Evolutionary conservation across 306 rosid species (phyloP), one percentile per base, ranked within the genome.

Genomic region (Gynostemma pentaphyllum): DNA sequence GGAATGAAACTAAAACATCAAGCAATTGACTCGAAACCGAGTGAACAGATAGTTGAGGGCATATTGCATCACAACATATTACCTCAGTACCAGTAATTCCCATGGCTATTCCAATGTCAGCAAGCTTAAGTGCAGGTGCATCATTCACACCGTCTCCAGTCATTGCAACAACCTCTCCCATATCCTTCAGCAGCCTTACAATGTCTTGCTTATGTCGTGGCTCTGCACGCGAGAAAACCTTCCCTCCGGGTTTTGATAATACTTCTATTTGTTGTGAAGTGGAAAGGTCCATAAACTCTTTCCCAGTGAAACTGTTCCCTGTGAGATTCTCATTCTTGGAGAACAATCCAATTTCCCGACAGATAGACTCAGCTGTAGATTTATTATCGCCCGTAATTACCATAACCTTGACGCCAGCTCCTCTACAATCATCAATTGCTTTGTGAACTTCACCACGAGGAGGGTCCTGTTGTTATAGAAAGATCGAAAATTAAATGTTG

Each of bases 31-130:
- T n/a, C n/a, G 24, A 4, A 51, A 41, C n/a, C n/a, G n/a, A 5
- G 54, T 9, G 3, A 15, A 24, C 40, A 65, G 28, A 46, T 77
- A n/a, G n/a, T n/a, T n/a, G n/a, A n/a, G n/a, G n/a, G n/a, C n/a
- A n/a, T n/a, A n/a, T n/a, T n/a, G n/a, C n/a, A n/a, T n/a, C n/a
- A n/a, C n/a, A n/a, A n/a, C n/a, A n/a, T n/a, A n/a, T n/a, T n/a
- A 91, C 98, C 95, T 88, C 98, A 11, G 98, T 92, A 73, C 98
- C 98, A 52, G 92, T 75, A 69, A 92, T 88, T 67, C 98, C 96
- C 96, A 92, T 92, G 61, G 98, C 98, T 75, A 92, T 48, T 54
- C 98, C 98, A 52, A 88, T 92, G 75, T 92, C 98, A 72, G 96
- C 98, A 64, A 92, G 79, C 77, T 92, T 92, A 62, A 92, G 73